Base-by-base conservation (phyloP, 2,329 filamentous ascomycete species). In the Colletotrichum shisoi region DNA sequence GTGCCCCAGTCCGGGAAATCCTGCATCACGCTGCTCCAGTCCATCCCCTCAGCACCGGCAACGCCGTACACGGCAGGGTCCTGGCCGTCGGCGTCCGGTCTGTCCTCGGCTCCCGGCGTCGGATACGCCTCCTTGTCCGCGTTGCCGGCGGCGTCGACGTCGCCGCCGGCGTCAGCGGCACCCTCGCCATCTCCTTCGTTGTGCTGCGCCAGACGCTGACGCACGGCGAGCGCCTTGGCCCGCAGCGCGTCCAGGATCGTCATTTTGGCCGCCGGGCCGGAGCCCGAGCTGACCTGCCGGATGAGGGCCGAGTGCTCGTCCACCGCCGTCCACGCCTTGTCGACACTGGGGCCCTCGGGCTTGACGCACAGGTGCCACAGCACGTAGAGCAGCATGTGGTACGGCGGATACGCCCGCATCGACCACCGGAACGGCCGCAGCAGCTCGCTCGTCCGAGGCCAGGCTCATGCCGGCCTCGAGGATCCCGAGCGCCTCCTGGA, bases 291-390 rank as follows among this genome's bases (percentile, higher is more conserved):
- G 4, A 53, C 49, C 34, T 59, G 53, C n/a, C 70, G 66, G 8
- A 53, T 27, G 24, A 45, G 7, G 1, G 45, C 52, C 1, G 51
- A 56, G 34, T 71, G 68, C n/a, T 53, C 21, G 21, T 63, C 67
- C 21, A 73, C 70, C 17, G 69, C 61, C n/a, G 21, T 52, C 75
- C 81, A 80, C 0, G 77, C 80, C 19, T 76, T 71, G 0, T 74
- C 72, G 0, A 72, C 72, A 21, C 71, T 71, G 0, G 71, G 70
- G 0, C 76, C 78, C 0, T 68, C 67, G 0, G 80, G 81, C 57
- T 71, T 74, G 4, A 82, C 74, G 62, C 80, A 80, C 1, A 82
- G 66, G 63, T 81, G 76, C 74, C 81, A 81, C 2, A 83, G 71
- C 0, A 80, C 72, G 63, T 81, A 82, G 2, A 81, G 77, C 21